These are phyloP conservation scores for Geotrichum australiense DNA, from an alignment of 1,139 yeast species.

Conservation along the genomic window DNA sequence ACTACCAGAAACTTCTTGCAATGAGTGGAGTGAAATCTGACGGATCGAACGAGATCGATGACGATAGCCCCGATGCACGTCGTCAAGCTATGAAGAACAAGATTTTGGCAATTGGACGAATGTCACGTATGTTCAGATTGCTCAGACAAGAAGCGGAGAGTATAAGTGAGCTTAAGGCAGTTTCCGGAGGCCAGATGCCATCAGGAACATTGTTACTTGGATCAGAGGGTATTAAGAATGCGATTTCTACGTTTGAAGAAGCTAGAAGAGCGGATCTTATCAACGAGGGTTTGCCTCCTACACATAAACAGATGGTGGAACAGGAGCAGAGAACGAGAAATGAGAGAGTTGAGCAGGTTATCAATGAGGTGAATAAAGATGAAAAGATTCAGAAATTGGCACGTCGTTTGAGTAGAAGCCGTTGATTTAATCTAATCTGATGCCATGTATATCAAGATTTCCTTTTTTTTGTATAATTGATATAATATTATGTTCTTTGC, in stretches of 20 bases:
- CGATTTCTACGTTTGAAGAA: conserved; percentile 71
- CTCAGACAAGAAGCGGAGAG: conserved; percentile 85
- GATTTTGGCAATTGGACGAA: conserved; percentile 89
- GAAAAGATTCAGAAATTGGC: conserved; percentile 33
- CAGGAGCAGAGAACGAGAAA: conserved; percentile 42
- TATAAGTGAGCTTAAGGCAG: conserved; percentile 69
- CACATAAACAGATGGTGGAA: conserved; percentile 48
- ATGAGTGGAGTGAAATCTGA: background rate
- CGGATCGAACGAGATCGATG: conserved; percentile 1
- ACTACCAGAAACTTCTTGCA: background rate
- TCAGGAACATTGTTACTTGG: conserved; percentile 85
- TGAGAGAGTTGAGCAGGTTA: conserved; percentile 41
- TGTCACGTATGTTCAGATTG: conserved; percentile 87
- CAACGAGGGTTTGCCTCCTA: conserved; percentile 91
- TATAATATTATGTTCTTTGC: background rate
- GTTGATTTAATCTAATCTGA: background rate
- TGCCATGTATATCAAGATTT: background rate
- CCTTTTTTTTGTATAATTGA: background rate
- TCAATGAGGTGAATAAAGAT: conserved; percentile 38
- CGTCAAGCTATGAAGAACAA: conserved; percentile 72
- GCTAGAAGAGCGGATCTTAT: conserved; percentile 74
- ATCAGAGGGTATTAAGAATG: conserved; percentile 65
- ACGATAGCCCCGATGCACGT: conserved; percentile 34
- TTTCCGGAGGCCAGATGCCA: conserved; percentile 68
- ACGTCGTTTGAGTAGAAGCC: conserved; percentile 27